These are phyloP conservation scores for Podila epicladia DNA, from an alignment of 192 early-diverging fungal genomes.

Conservation along the genomic window DNA sequence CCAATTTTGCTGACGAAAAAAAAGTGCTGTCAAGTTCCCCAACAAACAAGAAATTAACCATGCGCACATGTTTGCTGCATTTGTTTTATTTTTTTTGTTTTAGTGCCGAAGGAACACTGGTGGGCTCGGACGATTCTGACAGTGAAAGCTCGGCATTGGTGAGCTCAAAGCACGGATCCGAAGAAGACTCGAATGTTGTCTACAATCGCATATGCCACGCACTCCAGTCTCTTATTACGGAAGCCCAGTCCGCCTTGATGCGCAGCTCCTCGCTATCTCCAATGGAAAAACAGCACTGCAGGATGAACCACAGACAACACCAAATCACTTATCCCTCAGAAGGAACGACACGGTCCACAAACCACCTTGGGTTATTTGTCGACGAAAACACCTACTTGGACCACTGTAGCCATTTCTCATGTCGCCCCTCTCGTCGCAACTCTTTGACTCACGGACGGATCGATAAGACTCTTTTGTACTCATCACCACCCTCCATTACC, in stretches of 20 bases:
- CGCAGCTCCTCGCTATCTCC: slow-evolving; percentile 4
- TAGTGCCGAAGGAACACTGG: slow-evolving; percentile 46
- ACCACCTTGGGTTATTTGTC: background rate
- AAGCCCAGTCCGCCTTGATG: slow-evolving; percentile 28
- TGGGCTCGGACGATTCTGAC: slow-evolving; percentile 36
- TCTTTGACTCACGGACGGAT: background rate
- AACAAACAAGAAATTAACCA: background rate
- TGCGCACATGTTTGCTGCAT: background rate
- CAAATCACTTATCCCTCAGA: background rate
- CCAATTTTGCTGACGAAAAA: no score
- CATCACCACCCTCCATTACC: background rate
- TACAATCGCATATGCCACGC: slow-evolving; percentile 45
- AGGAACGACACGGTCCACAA: background rate
- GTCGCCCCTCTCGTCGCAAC: background rate
- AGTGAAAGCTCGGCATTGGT: slow-evolving; percentile 19
- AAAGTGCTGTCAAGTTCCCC: background rate
- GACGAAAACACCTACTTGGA: background rate
- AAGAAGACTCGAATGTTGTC: slow-evolving; percentile 40
- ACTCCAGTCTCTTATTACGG: slow-evolving; percentile 32
- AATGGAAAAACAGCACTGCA: slow-evolving; percentile 4
- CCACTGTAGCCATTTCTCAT: background rate
- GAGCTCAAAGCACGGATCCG: slow-evolving; percentile 28
- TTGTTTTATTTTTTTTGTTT: background rate
- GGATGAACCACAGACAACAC: background rate
- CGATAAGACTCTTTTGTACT: background rate